Evolutionary conservation across 1,284 basidiomycete genomes (phyloP).

Genomic region (Volvariella surrecta): DNA sequence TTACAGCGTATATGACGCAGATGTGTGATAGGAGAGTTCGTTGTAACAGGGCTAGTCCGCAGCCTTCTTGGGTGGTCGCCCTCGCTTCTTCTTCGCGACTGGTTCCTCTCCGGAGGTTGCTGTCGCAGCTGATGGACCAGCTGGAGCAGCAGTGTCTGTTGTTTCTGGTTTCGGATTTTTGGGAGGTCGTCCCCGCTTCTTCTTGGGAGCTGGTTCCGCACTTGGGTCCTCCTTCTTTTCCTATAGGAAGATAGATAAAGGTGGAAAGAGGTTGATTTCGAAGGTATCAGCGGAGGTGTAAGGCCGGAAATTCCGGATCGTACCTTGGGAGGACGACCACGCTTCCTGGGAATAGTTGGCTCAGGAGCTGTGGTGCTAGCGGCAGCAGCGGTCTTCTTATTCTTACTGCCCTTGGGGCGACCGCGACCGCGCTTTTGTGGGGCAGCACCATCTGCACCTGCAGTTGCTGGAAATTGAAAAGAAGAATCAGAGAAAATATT

Average conservation of each 20-base stretch:
- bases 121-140: too few relatives aligned
- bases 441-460: slow-evolving; percentile 14
- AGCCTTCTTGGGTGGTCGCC: slow-evolving; percentile 62
- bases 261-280: slow-evolving; percentile 10
- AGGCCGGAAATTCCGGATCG: slow-evolving; percentile 14
- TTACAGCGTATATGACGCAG: slow-evolving; percentile 6
- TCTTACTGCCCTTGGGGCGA: slow-evolving; percentile 75
- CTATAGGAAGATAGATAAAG: slow-evolving; percentile 21
- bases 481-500: slow-evolving; percentile 16
- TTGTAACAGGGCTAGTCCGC: slow-evolving; percentile 15
- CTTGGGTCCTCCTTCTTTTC: slow-evolving; percentile 48
- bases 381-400: slow-evolving; percentile 53
- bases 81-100: slow-evolving; percentile 56
- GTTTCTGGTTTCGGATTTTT: slow-evolving; percentile 49
- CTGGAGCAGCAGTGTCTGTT: slow-evolving; percentile 26
- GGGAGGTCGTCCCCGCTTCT: slow-evolving; percentile 66
- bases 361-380: slow-evolving; percentile 27
- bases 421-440: slow-evolving; percentile 64
- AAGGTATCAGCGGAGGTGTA: slow-evolving; percentile 6
- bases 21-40: slow-evolving; percentile 6
- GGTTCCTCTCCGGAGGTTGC: slow-evolving; percentile 33
- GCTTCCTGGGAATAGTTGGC: slow-evolving; percentile 39
- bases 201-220: slow-evolving; percentile 42
- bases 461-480: slow-evolving; percentile 14
- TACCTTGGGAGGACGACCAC: slow-evolving; percentile 75